phyloP scores from a whole-genome alignment of 2,329 filamentous ascomycete species.

The Pseudogymnoascus sp. region DNA sequence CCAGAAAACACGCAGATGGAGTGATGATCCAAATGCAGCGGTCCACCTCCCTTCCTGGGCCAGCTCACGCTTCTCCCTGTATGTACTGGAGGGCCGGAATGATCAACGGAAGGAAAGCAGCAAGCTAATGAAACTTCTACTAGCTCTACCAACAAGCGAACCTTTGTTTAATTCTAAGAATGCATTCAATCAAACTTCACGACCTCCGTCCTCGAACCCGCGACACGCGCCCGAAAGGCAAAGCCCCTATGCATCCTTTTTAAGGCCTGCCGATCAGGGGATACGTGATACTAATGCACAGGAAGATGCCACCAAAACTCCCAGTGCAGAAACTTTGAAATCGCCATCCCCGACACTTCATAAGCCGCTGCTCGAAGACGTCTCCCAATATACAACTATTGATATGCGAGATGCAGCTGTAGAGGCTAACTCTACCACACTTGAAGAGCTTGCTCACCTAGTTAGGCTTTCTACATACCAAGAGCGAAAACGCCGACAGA shows the following conservation, averaged over 20 bases:
- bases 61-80: conserved; percentile 29
- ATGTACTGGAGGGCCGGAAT: conserved; percentile 16
- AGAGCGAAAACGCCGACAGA: conserved; percentile 68
- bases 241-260: not conserved
- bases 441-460: conserved; percentile 71
- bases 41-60: conserved; percentile 29
- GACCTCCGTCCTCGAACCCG: not conserved
- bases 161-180: conserved; percentile 3
- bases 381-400: conserved; percentile 57
- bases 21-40: conserved; percentile 30
- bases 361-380: conserved; percentile 52
- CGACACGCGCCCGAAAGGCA: not conserved
- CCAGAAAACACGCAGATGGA: conserved; percentile 22
- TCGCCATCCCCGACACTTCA: not conserved
- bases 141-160: not conserved
- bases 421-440: conserved; percentile 57
- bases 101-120: not conserved
- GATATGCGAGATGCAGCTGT: conserved; percentile 41
- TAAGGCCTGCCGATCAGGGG: conserved; percentile 5
- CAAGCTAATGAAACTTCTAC: not conserved
- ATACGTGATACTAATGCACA: conserved; percentile 6
- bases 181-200: not conserved
- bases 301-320: conserved; percentile 5
- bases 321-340: not conserved
- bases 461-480: conserved; percentile 73